phyloP scores from a whole-genome alignment of 2,329 filamentous ascomycete species.

The Aspergillus sergii region DNA sequence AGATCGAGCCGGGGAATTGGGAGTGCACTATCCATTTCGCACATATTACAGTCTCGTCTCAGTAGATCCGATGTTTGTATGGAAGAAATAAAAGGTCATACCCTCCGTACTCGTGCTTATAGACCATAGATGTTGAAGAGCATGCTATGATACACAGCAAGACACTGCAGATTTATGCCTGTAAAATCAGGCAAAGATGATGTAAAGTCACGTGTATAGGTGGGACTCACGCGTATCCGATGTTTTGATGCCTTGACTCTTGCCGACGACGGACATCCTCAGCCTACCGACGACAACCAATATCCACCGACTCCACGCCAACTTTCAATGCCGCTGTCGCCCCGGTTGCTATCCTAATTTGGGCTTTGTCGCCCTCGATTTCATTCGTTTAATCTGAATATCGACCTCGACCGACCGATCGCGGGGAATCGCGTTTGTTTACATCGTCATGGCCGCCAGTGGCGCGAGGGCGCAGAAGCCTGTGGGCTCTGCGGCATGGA shows the following conservation, averaged over 20 bases:
- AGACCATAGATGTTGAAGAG: too few relatives aligned
- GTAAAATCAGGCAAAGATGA: constrained; percentile 8
- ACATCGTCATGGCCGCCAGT: constrained; percentile 41
- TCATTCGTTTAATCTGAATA: background rate
- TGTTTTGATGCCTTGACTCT: constrained; percentile 24
- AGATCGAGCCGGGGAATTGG: background rate
- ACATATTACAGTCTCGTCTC: background rate
- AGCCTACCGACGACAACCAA: constrained; percentile 13
- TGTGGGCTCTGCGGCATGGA: constrained; percentile 83
- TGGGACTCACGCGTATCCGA: constrained; percentile 20
- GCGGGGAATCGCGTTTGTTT: constrained; percentile 36
- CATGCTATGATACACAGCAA: too few relatives aligned
- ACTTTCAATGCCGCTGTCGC: constrained; percentile 17
- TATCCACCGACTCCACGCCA: constrained; percentile 9
- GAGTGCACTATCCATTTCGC: background rate
- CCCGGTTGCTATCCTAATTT: background rate
- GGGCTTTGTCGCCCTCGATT: constrained; percentile 12
- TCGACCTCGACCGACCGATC: background rate
- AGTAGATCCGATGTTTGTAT: background rate
- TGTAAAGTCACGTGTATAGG: constrained; percentile 21
- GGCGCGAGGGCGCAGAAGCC: constrained; percentile 49
- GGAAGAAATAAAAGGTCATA: background rate
- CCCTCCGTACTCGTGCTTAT: too few relatives aligned
- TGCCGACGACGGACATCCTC: constrained; percentile 17
- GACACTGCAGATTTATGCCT: background rate